These are phyloP conservation scores for Dendryphion nanum DNA, from an alignment of 2,329 filamentous ascomycete species.

Conservation along the genomic window DNA sequence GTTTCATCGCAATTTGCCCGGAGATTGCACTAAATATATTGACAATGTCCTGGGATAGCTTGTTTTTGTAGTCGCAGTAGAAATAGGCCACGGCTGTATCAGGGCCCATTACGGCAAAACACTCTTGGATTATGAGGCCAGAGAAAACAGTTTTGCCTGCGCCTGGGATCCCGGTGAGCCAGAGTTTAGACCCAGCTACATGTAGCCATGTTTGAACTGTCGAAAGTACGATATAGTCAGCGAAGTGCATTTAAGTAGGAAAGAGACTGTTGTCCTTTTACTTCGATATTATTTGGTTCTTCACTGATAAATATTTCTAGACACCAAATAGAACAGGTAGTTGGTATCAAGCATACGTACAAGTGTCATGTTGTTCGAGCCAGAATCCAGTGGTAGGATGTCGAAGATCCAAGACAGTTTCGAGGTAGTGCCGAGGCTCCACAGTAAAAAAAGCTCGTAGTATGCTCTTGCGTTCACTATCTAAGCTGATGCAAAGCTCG, in stretches of 20 bases:
- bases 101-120: not conserved
- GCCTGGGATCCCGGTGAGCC: conserved; percentile 12
- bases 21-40: conserved; percentile 2
- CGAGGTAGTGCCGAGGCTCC: not conserved
- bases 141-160: conserved; percentile 13
- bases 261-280: no score
- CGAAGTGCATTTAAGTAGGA: no score
- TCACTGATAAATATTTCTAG: no score
- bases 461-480: no score
- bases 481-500: no score
- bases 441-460: no score
- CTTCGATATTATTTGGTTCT: no score
- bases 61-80: conserved; percentile 6
- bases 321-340: no score
- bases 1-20: not conserved
- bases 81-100: conserved; percentile 2
- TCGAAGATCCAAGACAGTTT: not conserved
- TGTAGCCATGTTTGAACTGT: conserved; percentile 5
- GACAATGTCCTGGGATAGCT: not conserved
- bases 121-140: conserved; percentile 7
- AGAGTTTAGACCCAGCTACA: conserved; percentile 7
- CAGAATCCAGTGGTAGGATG: conserved; percentile 12
- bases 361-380: no score
- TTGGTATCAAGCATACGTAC: no score
- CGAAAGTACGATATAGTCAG: conserved; percentile 8